Evolutionary conservation across 306 rosid genomes (phyloP).

Genomic region (Cicer bijugum): DNA sequence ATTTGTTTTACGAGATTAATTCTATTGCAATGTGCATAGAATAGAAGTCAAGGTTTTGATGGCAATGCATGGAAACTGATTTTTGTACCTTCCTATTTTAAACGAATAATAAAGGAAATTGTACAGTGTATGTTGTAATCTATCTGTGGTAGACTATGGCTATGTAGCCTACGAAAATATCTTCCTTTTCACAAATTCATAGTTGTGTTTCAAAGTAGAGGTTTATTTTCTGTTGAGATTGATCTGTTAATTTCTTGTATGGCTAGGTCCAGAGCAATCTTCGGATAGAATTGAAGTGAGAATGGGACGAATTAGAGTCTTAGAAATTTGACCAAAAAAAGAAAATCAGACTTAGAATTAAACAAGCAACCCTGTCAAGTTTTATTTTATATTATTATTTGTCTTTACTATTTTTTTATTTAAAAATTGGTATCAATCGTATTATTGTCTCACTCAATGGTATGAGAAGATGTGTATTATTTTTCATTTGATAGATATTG

Average conservation of each 20-base stretch:
- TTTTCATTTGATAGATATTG: no score
- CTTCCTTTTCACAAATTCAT: slow-evolving; percentile 32
- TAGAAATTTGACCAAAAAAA: no score
- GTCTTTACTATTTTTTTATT: no score
- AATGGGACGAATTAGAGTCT: no score
- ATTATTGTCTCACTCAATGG: no score
- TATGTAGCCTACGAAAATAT: slow-evolving; percentile 32
- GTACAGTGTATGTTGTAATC: slow-evolving; percentile 52
- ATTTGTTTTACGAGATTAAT: slow-evolving; percentile 24
- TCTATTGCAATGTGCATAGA: slow-evolving; percentile 41
- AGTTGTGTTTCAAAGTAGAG: slow-evolving; percentile 19
- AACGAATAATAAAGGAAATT: slow-evolving; percentile 41
- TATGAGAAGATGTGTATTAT: no score
- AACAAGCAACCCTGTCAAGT: no score
- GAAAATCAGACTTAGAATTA: no score
- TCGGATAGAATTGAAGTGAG: no score
- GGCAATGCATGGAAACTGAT: slow-evolving; percentile 44
- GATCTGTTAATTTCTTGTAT: slow-evolving; percentile 5
- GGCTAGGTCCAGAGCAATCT: not conserved
- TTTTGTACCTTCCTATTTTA: slow-evolving; percentile 51
- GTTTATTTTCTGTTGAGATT: slow-evolving; percentile 33
- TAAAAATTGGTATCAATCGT: no score
- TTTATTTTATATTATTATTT: no score
- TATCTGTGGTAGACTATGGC: not conserved
- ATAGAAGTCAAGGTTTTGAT: slow-evolving; percentile 45